phyloP scores from a whole-genome alignment of 495 filamentous ascomycete species.

The Elasticomyces elasticus region DNA sequence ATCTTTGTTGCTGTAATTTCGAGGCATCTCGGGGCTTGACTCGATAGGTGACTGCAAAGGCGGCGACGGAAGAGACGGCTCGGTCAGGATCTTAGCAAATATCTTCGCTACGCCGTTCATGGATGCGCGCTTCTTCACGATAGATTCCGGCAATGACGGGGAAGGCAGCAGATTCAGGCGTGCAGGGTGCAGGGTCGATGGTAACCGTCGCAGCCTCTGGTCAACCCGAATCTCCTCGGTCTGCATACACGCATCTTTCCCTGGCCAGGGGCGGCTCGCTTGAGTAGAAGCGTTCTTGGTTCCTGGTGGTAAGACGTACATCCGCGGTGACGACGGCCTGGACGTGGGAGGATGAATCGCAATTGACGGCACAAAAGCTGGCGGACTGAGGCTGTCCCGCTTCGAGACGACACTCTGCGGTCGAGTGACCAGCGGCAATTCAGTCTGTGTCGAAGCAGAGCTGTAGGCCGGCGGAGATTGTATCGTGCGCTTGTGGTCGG shows the following conservation, averaged over 20 bases:
- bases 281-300: constrained; percentile 54
- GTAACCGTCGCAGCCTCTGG: constrained; percentile 59
- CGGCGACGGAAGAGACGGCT: constrained; percentile 1
- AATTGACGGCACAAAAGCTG: constrained; percentile 49
- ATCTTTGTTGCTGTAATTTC: constrained; percentile 5
- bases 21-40: constrained; percentile 10
- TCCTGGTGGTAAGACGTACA: constrained; percentile 52
- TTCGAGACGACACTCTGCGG: constrained; percentile 1
- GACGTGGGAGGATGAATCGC: constrained; percentile 56
- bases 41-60: constrained; percentile 9
- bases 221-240: constrained; percentile 82
- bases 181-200: constrained; percentile 56
- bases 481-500: constrained; percentile 3
- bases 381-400: constrained; percentile 24
- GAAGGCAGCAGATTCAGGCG: constrained; percentile 57
- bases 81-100: constrained; percentile 1
- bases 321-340: constrained; percentile 53
- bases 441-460: constrained; percentile 67
- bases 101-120: constrained; percentile 12
- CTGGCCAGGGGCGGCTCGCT: constrained; percentile 34
- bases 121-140: background rate
- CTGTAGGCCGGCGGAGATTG: constrained; percentile 5
- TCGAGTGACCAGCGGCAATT: constrained; percentile 33
- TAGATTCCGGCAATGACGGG: constrained; percentile 19
- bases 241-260: constrained; percentile 55